A percentile compares a stretch with the other conserved stretches of the same genome.
phyloP scores from a whole-genome alignment of 75 land plant species.

The Pinus taeda region DNA sequence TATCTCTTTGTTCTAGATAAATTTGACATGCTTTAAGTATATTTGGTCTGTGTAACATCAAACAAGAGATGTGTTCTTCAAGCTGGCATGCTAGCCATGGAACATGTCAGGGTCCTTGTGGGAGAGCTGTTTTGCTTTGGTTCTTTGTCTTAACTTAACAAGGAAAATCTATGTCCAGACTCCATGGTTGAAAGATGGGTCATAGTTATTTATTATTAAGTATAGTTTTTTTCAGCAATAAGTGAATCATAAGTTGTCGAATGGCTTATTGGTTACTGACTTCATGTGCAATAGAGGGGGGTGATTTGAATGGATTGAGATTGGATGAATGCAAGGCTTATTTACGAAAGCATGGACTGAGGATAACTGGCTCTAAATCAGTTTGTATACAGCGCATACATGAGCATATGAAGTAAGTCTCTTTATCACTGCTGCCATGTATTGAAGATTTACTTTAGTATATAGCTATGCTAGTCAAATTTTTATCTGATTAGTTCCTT shows the following conservation, averaged over 20 bases:
- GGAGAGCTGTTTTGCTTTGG: neutral
- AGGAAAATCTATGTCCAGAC: neutral
- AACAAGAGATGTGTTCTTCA: neutral
- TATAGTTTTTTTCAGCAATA: neutral
- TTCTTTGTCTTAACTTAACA: neutral
- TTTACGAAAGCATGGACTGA: conserved; percentile 31
- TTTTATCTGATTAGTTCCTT: neutral
- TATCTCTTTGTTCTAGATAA: neutral
- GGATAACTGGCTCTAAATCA: conserved; percentile 24
- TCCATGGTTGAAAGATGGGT: neutral
- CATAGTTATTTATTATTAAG: neutral
- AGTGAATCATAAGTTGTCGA: neutral
- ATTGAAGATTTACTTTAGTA: neutral
- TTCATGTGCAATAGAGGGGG: conserved; percentile 16
- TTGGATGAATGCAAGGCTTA: conserved; percentile 30
- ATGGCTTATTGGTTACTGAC: neutral
- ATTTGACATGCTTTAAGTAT: neutral
- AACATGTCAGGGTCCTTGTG: neutral
- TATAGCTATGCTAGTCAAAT: neutral
- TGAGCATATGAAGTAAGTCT: conserved; percentile 29
- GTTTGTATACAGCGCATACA: conserved; percentile 25
- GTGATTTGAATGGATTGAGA: conserved; percentile 29
- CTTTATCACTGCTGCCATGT: neutral
- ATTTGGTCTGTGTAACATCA: too few species aligned
- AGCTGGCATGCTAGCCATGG: neutral